Conservation (phyloP, 164 flowering plant species). For the Platanus orientalis region DNA sequence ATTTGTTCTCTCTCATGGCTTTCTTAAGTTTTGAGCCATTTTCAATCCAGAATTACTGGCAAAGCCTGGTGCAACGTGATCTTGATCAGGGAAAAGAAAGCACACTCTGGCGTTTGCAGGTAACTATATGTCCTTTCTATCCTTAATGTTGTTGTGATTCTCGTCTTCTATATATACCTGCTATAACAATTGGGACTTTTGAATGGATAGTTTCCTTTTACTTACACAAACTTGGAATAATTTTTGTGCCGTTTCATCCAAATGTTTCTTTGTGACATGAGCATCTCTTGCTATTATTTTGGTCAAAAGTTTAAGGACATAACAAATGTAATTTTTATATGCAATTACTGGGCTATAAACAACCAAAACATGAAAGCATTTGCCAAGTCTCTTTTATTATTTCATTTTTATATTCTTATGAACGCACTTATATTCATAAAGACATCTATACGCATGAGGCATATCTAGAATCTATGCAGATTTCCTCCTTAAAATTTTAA, state of each 20-base stretch:
- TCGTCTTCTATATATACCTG: too few relatives aligned
- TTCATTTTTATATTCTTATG: neutral
- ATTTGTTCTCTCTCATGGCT: conserved; percentile 81
- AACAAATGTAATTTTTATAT: neutral
- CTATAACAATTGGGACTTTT: too few relatives aligned
- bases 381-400: neutral
- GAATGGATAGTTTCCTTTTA: too few relatives aligned
- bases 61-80: conserved; percentile 60
- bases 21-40: too few relatives aligned
- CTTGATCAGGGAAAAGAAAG: conserved; percentile 49
- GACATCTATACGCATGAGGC: too few relatives aligned
- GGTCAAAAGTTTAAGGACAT: neutral
- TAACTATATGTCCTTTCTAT: conserved; percentile 13
- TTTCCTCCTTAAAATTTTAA: too few relatives aligned
- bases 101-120: conserved; percentile 82
- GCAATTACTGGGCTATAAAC: neutral
- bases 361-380: neutral
- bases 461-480: too few relatives aligned
- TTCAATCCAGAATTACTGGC: conserved; percentile 80
- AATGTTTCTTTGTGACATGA: too few relatives aligned
- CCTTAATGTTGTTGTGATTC: neutral
- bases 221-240: too few relatives aligned
- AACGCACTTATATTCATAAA: neutral
- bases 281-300: neutral
- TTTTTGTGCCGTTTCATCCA: too few relatives aligned